Conservation (phyloP, 1,139 yeast genomes). For the Candida tetrigidarum region DNA sequence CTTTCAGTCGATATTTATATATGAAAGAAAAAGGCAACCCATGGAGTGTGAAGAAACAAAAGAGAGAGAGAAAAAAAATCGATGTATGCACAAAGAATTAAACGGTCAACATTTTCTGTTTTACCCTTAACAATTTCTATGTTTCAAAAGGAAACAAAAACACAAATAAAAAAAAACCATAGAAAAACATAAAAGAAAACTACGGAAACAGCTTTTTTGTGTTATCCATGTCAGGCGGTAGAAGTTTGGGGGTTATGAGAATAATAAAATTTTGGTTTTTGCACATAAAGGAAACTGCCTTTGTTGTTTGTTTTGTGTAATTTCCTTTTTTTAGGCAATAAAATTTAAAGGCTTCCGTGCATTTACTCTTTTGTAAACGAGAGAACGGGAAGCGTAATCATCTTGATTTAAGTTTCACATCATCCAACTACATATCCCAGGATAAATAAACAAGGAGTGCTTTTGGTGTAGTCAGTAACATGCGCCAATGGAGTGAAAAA, state of each 20-base stretch:
- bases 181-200: too few species aligned
- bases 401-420: slow-evolving; percentile 6
- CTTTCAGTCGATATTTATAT: slow-evolving; percentile 1
- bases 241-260: slow-evolving; percentile 3
- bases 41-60: neutral
- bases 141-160: slow-evolving; percentile 1
- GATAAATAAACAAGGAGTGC: too few species aligned
- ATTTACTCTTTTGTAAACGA: slow-evolving; percentile 1
- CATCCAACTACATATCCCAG: slow-evolving; percentile 7
- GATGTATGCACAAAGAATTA: slow-evolving; percentile 5
- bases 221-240: slow-evolving; percentile 3
- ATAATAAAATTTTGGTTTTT: too few species aligned
- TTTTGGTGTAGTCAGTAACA: too few species aligned
- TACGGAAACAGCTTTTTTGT: too few species aligned
- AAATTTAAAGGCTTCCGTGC: slow-evolving; percentile 5
- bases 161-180: too few species aligned
- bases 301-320: neutral
- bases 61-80: neutral
- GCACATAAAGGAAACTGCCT: neutral
- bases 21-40: slow-evolving; percentile 3
- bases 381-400: too few species aligned
- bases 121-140: slow-evolving; percentile 1
- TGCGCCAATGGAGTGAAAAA: too few species aligned
- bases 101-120: slow-evolving; percentile 4
- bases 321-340: neutral